Evolutionary conservation across 2,329 filamentous ascomycete genomes (phyloP).

Genomic region (Myotisia sp.): DNA sequence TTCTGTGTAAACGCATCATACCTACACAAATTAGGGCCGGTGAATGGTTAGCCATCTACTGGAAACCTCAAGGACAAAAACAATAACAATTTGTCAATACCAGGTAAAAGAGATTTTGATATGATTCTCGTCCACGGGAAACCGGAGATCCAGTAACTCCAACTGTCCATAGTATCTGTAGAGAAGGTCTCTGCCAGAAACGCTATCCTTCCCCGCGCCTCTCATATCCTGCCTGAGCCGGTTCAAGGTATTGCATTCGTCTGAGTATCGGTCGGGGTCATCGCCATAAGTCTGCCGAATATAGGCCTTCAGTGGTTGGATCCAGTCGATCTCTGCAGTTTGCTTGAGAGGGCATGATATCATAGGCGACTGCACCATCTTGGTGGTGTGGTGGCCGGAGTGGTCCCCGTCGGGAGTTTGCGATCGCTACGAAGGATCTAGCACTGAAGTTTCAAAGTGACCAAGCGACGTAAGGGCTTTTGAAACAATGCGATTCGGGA

Average conservation of each 20-base stretch:
- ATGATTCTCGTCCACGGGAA: constrained; percentile 95
- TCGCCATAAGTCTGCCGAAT: constrained; percentile 91
- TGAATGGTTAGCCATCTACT: neutral
- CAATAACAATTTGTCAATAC: constrained; percentile 38
- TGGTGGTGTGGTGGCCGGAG: constrained; percentile 16
- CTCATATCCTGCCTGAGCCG: constrained; percentile 95
- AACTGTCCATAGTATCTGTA: constrained; percentile 97
- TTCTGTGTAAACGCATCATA: constrained; percentile 99
- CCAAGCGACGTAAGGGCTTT: too few relatives aligned
- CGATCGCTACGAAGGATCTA: too few relatives aligned
- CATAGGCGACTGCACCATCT: constrained; percentile 82
- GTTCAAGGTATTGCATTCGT: constrained; percentile 91
- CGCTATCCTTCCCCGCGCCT: constrained; percentile 91
- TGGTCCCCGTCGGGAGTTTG: constrained; percentile 1
- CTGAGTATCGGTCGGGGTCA: constrained; percentile 86
- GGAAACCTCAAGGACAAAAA: neutral
- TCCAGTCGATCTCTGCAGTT: constrained; percentile 98
- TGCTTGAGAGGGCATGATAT: constrained; percentile 81
- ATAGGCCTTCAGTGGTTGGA: constrained; percentile 78
- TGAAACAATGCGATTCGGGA: too few relatives aligned
- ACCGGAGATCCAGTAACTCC: constrained; percentile 82
- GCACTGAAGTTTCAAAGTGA: too few relatives aligned
- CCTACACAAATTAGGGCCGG: constrained; percentile 38
- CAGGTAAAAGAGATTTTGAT: constrained; percentile 99
- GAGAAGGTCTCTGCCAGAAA: constrained; percentile 77